These are phyloP conservation scores for Pontederia crassipes DNA, from an alignment of 176 grass and related monocot genomes.

Conservation along the genomic window DNA sequence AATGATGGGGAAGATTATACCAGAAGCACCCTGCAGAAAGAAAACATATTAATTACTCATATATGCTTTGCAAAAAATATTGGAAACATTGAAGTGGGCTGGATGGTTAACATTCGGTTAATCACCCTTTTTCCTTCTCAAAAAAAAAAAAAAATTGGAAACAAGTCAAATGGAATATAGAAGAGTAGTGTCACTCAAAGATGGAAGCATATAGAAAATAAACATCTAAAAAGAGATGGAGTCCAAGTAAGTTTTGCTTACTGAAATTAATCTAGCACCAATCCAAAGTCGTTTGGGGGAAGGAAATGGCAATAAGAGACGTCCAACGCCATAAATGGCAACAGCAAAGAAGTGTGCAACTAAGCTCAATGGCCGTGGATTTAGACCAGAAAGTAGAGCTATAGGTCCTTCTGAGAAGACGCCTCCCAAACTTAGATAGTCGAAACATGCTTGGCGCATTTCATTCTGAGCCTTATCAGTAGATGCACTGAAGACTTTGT, in stretches of 20 bases:
- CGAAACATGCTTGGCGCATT: slow-evolving; percentile 97
- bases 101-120: no score
- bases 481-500: slow-evolving; percentile 91
- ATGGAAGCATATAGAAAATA: not conserved
- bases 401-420: slow-evolving; percentile 76
- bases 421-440: slow-evolving; percentile 88
- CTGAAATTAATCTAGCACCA: slow-evolving; percentile 69
- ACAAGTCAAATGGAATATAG: not conserved
- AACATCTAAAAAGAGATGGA: not conserved
- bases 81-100: no score
- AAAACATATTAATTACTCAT: slow-evolving; percentile 3
- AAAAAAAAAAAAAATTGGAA: not conserved
- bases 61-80: no score
- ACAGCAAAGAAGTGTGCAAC: slow-evolving; percentile 97
- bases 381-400: slow-evolving; percentile 86
- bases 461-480: slow-evolving; percentile 78
- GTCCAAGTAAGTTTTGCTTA: slow-evolving; percentile 27
- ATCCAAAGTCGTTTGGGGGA: slow-evolving; percentile 72
- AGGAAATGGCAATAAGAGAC: slow-evolving; percentile 76
- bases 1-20: slow-evolving; percentile 92
- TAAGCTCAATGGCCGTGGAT: slow-evolving; percentile 82
- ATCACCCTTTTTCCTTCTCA: no score
- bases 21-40: slow-evolving; percentile 58
- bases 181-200: not conserved
- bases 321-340: slow-evolving; percentile 84